Evolutionary conservation across 2,329 filamentous ascomycete genomes (phyloP), one percentile per base, ranked within the genome.

Genomic region (Neofusicoccum umdonicola): DNA sequence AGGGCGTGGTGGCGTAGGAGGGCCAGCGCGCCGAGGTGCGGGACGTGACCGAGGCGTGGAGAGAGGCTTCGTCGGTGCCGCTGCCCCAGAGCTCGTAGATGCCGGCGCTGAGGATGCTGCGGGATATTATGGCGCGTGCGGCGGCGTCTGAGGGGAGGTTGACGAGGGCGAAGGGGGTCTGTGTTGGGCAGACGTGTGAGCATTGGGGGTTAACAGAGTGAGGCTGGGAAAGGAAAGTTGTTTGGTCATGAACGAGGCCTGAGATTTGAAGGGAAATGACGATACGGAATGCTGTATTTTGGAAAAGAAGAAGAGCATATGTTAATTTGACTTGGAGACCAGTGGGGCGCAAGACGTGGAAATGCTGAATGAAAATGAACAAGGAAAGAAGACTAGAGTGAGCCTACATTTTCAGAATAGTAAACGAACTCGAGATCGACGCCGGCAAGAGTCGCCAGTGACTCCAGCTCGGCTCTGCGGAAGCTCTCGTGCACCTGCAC

Each of bases 401-500:
- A 6, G 79, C 89, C 76, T 85, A 96, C 93, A 77, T 88, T 84
- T 67, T 88, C 80, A 67, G 84, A 85, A 76, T 98, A 97, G 7
- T 83, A 85, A n/a, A 94, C 70, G 66, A 97, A 84, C 69, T 91
- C 84, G 61, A 97, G 74, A 27, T 89, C 78, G 41, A 95, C 81
- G 9, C 83, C 83, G 64, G 88, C 85, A 4, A 94, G 75, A 9
- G 87, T 80, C 3, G 92, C 93, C 19, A 99, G 82, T 27, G 95
- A 88, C 72, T 94, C 82, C 13, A 97, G 85, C 77, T 99, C 95
- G 3, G 93, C 87, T 64, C 88, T 83, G 44, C 94, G 90, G 75
- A 99, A 99, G n/a, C 87, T 90, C 80, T 97, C 92, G 76, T 98
- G 93, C 65, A 86, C 83, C 78, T 98, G 95, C 50, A 89, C 90